Evolutionary conservation across 768 basidiomycete species (phyloP).

Genomic region (Kwoniella dejecticola): DNA sequence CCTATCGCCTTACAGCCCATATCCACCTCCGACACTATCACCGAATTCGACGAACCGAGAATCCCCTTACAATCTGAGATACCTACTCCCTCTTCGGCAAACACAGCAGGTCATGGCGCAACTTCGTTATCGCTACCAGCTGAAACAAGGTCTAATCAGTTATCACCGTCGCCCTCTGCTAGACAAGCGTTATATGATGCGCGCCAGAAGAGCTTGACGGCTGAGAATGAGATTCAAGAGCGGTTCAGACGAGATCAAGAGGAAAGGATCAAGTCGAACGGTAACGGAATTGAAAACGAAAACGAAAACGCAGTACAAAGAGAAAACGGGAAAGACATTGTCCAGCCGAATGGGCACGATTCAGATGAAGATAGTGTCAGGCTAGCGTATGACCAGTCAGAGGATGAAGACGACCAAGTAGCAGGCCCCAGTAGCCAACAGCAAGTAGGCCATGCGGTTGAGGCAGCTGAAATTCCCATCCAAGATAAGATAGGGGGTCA

Average conservation of each 20-base stretch:
- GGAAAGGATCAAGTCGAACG: neutral
- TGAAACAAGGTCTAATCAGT: neutral
- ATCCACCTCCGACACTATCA: neutral
- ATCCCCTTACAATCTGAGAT: slow-evolving; percentile 5
- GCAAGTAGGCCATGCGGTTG: neutral
- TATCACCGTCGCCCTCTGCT: slow-evolving; percentile 40
- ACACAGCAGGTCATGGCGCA: slow-evolving; percentile 12
- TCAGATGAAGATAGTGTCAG: slow-evolving; percentile 29
- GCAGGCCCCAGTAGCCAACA: neutral
- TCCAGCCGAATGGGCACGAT: slow-evolving; percentile 31
- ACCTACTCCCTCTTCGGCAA: slow-evolving; percentile 2
- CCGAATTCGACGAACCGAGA: slow-evolving; percentile 3
- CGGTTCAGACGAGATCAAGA: slow-evolving; percentile 37
- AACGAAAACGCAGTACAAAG: neutral
- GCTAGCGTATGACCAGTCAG: slow-evolving; percentile 43
- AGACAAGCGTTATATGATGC: slow-evolving; percentile 27
- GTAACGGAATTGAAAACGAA: neutral
- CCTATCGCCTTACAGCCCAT: neutral
- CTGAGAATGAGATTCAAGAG: slow-evolving; percentile 42
- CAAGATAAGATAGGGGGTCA: neutral
- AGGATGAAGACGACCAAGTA: slow-evolving; percentile 21
- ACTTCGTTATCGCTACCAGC: neutral
- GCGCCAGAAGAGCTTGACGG: slow-evolving; percentile 26
- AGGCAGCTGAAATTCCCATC: neutral
- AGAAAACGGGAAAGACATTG: too few species aligned